These are phyloP conservation scores for Arctostaphylos glauca DNA, from an alignment of 148 eudicot species.

Conservation along the genomic window DNA sequence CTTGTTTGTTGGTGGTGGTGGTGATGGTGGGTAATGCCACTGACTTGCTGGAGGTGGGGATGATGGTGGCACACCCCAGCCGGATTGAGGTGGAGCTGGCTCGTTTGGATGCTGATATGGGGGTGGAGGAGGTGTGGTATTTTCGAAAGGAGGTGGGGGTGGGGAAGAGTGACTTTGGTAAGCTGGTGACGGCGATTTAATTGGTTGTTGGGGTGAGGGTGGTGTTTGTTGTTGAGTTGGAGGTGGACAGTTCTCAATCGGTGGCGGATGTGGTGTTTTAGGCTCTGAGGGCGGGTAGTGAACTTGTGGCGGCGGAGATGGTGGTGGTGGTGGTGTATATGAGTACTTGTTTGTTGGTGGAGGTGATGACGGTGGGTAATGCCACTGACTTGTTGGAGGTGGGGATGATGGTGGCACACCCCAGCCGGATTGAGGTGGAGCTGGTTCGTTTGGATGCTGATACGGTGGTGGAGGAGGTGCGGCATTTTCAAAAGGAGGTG, in stretches of 20 bases:
- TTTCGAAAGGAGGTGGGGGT: neutral
- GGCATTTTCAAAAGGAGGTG: neutral
- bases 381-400: neutral
- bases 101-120: too few relatives aligned
- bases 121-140: neutral
- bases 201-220: slow-evolving; percentile 8
- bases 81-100: too few relatives aligned
- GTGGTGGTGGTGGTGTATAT: slow-evolving; percentile 13
- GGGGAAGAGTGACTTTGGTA: neutral
- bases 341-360: too few relatives aligned
- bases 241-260: neutral
- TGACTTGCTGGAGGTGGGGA: too few relatives aligned
- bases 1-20: too few relatives aligned
- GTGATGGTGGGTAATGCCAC: too few relatives aligned
- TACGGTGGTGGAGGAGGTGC: neutral
- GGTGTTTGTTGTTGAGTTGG: neutral
- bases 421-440: too few relatives aligned
- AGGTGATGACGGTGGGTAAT: neutral
- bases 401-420: slow-evolving; percentile 2
- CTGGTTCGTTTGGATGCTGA: too few relatives aligned
- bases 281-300: slow-evolving; percentile 6
- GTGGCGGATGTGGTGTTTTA: neutral
- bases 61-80: slow-evolving; percentile 13
- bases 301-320: neutral
- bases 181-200: neutral